Evolutionary conservation across 768 basidiomycete species (phyloP).

Genomic region (Sporobolomyces roseus): DNA sequence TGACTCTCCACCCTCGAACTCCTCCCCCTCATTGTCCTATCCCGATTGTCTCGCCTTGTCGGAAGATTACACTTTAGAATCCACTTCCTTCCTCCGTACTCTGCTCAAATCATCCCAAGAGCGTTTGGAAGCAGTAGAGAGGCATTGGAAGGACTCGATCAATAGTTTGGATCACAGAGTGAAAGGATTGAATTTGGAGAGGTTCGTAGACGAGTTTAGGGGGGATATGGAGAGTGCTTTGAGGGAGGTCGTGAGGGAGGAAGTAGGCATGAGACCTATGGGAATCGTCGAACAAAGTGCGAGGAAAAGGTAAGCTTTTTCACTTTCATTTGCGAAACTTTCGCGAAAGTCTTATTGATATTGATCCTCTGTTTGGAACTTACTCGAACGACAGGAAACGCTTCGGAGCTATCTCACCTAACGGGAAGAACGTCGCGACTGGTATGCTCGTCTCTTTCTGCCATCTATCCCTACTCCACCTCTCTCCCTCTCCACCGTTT

Average conservation of each 20-base stretch:
- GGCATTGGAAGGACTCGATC: slow-evolving; percentile 18
- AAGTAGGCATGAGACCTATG: slow-evolving; percentile 15
- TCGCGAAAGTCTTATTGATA: background rate
- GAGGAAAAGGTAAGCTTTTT: slow-evolving; percentile 5
- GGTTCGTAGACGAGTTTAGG: slow-evolving; percentile 18
- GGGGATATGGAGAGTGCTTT: slow-evolving; percentile 12
- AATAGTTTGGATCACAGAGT: slow-evolving; percentile 23
- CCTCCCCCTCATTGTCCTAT: background rate
- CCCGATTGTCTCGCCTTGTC: slow-evolving; percentile 8
- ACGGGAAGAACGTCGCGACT: background rate
- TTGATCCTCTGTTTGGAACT: slow-evolving; percentile 64
- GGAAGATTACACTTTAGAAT: slow-evolving; percentile 31
- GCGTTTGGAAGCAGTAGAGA: slow-evolving; percentile 6
- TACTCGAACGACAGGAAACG: slow-evolving; percentile 48
- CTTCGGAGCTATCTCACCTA: background rate
- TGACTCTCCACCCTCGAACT: background rate
- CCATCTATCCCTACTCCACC: background rate
- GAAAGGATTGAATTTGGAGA: background rate
- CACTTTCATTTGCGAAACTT: background rate
- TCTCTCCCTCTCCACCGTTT: background rate
- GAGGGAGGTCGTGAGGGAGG: slow-evolving; percentile 6
- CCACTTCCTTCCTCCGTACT: slow-evolving; percentile 6
- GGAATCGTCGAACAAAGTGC: slow-evolving; percentile 4
- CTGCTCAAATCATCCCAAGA: slow-evolving; percentile 1
- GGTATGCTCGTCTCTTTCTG: background rate